These are phyloP conservation scores for Penicillium riverlandense DNA, from an alignment of 495 filamentous ascomycete genomes.

Conservation along the genomic window DNA sequence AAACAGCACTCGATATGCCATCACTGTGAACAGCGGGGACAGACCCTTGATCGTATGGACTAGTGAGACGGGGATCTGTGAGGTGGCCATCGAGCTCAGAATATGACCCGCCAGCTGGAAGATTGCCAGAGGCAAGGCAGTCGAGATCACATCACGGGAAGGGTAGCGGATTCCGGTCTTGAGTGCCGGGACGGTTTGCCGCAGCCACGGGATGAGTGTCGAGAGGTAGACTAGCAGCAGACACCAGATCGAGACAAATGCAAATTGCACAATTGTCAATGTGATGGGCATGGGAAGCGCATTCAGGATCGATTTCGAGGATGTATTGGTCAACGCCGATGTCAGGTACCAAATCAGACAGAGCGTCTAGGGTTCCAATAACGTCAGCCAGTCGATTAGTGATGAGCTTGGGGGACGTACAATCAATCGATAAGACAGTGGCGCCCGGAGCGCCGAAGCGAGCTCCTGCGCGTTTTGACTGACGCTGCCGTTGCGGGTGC, in stretches of 20 bases:
- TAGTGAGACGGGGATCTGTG: conserved; percentile 89
- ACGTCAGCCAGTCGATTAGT: not conserved
- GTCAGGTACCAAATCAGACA: conserved; percentile 90
- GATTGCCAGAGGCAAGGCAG: conserved; percentile 79
- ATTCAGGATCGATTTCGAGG: conserved; percentile 94
- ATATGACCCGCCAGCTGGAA: conserved; percentile 96
- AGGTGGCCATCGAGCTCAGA: conserved; percentile 83
- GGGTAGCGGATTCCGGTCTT: conserved; percentile 77
- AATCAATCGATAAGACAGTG: conserved; percentile 78
- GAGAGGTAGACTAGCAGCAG: conserved; percentile 69
- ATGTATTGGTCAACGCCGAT: conserved; percentile 92
- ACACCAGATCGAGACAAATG: conserved; percentile 86
- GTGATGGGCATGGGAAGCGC: conserved; percentile 88
- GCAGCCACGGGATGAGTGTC: conserved; percentile 57
- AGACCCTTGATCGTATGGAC: conserved; percentile 99
- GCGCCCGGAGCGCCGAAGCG: conserved; percentile 82
- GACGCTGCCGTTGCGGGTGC: conserved; percentile 71
- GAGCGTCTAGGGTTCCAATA: conserved; percentile 47
- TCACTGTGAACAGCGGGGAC: conserved; percentile 89
- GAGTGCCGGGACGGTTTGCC: conserved; percentile 65
- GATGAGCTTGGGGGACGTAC: conserved; percentile 46
- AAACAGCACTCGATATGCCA: conserved; percentile 86
- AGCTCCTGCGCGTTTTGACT: conserved; percentile 91
- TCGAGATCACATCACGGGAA: conserved; percentile 72
- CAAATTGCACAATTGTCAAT: conserved; percentile 91